Base-by-base conservation (phyloP, 1,284 basidiomycete genomes). In the Pseudozyma sp. region DNA sequence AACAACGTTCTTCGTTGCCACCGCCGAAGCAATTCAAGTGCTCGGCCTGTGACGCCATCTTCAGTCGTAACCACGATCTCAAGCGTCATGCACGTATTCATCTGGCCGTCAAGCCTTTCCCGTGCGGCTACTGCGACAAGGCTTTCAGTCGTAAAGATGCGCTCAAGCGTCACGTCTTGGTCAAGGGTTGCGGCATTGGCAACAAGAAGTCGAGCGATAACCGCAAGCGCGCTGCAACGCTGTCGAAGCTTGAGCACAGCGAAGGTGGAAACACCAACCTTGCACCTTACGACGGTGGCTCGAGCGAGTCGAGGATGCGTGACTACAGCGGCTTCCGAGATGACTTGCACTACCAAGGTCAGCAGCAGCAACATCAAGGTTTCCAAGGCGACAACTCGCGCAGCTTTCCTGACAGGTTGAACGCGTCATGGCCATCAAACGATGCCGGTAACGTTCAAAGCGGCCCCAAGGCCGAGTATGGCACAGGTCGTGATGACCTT, bases 81-180 rank as follows among this genome's bases (percentile, higher is more conserved):
- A 81, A 82, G 58, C 66, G 82, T 40, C 82, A 83, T 52, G 59
- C 77, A 3, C 75, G 82, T n/a, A 81, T 82, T 40, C 82, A 83
- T 48, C 53, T 83, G 50, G 80, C 79, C 10, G 76, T 78, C 61
- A 80, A 81, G 70, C 82, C 79, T 5, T 81, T 77, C 47, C 69
- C 76, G 0, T 81, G 79, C 52, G 56, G 53, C 25, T 78, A 67
- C 50, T 81, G 79, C 58, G 76, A 73, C 48, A 81, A 81, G 59
- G 70, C 70, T 31, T 81, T 81, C 62, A 80, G 78, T 53, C 72
- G 79, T 50, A 81, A 81, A 44, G 79, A 81, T 43, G 79, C 79
- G 18, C 67, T 81, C 39, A 81, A 81, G 53, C 70, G 79, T 11
- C 79, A 81, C 42, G 59, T 80, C 35, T 40, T 79, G 48, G 78